These are phyloP conservation scores for Talaromyces thailandensis DNA, from an alignment of 495 filamentous ascomycete genomes.

Conservation along the genomic window DNA sequence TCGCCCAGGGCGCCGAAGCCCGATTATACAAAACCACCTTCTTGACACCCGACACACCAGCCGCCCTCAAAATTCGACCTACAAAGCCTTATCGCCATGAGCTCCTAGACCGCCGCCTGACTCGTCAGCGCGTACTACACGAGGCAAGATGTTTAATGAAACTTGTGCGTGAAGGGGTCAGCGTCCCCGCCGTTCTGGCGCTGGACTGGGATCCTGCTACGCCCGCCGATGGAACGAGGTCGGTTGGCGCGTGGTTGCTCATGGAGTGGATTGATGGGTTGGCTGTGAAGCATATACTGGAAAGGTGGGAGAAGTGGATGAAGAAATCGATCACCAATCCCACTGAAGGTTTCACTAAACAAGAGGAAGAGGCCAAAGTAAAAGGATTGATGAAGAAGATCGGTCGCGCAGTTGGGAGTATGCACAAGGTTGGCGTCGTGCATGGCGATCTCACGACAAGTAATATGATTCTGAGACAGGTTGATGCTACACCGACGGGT, in stretches of 20 bases:
- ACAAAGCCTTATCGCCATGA: slow-evolving; percentile 90
- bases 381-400: slow-evolving; percentile 59
- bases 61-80: slow-evolving; percentile 88
- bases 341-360: slow-evolving; percentile 8
- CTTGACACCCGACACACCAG: slow-evolving; percentile 57
- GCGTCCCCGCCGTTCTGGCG: slow-evolving; percentile 67
- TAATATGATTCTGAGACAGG: slow-evolving; percentile 74
- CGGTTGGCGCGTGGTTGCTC: slow-evolving; percentile 70
- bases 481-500: neutral
- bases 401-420: slow-evolving; percentile 61
- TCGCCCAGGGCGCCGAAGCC: slow-evolving; percentile 91
- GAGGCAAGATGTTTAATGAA: slow-evolving; percentile 79
- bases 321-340: slow-evolving; percentile 11
- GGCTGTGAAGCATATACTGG: slow-evolving; percentile 58
- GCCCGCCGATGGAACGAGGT: slow-evolving; percentile 23
- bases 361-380: slow-evolving; percentile 34
- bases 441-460: slow-evolving; percentile 97
- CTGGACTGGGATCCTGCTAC: slow-evolving; percentile 52
- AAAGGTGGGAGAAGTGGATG: slow-evolving; percentile 48
- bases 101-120: slow-evolving; percentile 77
- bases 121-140: slow-evolving; percentile 72
- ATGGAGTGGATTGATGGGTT: slow-evolving; percentile 85
- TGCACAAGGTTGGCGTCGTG: slow-evolving; percentile 76
- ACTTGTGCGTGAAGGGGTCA: slow-evolving; percentile 65
- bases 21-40: slow-evolving; percentile 83